phyloP scores from a whole-genome alignment of 495 filamentous ascomycete species.

The Penicillium flavigenum region DNA sequence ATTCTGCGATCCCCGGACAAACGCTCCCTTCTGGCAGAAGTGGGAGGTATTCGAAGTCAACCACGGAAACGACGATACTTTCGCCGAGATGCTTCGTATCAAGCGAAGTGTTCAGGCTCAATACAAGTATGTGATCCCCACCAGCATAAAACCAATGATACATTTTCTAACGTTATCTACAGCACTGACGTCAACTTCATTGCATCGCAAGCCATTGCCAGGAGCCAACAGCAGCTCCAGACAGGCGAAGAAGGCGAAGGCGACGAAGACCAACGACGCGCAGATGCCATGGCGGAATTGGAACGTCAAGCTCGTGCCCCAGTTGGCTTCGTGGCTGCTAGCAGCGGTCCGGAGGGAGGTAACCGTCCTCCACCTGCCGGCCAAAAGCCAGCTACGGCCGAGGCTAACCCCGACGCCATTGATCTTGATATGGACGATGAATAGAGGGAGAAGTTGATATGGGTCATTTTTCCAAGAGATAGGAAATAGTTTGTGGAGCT shows the following conservation, averaged over 20 bases:
- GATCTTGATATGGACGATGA: conserved; percentile 70
- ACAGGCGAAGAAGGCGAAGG: conserved; percentile 41
- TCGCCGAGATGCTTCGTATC: conserved; percentile 98
- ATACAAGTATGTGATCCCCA: conserved; percentile 67
- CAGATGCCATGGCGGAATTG: conserved; percentile 87
- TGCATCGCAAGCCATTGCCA: conserved; percentile 88
- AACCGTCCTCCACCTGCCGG: conserved; percentile 49
- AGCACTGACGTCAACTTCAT: conserved; percentile 98
- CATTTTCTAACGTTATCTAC: conserved; percentile 21
- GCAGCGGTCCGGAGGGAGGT: conserved; percentile 73
- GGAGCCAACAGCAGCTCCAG: conserved; percentile 62
- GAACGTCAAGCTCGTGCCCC: conserved; percentile 89
- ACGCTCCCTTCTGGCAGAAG: conserved; percentile 87
- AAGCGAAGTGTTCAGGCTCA: conserved; percentile 96
- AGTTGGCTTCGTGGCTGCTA: conserved; percentile 86
- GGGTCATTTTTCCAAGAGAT: neutral
- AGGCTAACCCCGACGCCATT: conserved; percentile 85
- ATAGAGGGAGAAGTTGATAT: conserved; percentile 16
- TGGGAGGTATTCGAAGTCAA: conserved; percentile 97
- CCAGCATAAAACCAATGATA: neutral
- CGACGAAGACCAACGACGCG: conserved; percentile 54
- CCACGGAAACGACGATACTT: conserved; percentile 98
- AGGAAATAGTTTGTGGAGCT: neutral
- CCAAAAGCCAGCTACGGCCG: conserved; percentile 44
- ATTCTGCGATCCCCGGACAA: conserved; percentile 93